These are phyloP conservation scores for Telopea speciosissima DNA, from an alignment of 177 flowering plant species.

Conservation along the genomic window DNA sequence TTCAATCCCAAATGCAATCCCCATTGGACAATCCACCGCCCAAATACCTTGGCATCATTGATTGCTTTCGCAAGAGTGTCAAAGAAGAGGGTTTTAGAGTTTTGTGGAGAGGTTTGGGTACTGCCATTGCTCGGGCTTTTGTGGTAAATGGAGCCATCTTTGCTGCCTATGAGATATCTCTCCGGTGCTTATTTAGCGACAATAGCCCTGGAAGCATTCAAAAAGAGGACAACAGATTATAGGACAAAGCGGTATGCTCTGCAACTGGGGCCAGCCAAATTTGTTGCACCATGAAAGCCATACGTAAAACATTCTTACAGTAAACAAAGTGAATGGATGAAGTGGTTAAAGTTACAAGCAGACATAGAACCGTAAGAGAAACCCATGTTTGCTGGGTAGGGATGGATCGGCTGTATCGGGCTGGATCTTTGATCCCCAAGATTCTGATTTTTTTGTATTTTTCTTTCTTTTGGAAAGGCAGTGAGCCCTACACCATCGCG, in stretches of 20 bases:
- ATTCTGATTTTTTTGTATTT: too few relatives aligned
- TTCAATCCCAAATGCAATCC: conserved; percentile 38
- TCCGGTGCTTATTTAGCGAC: background rate
- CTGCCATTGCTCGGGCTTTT: background rate
- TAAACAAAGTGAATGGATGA: too few relatives aligned
- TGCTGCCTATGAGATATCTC: background rate
- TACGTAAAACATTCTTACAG: too few relatives aligned
- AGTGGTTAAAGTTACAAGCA: too few relatives aligned
- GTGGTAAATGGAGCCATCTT: background rate
- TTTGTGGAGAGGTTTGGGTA: background rate
- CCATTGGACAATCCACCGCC: background rate
- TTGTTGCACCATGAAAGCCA: too few relatives aligned
- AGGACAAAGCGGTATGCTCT: background rate
- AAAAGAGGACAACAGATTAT: background rate
- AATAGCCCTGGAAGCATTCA: background rate
- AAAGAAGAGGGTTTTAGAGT: background rate
- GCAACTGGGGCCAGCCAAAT: conserved; percentile 19
- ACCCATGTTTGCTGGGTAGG: too few relatives aligned
- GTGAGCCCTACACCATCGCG: too few relatives aligned
- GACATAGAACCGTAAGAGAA: too few relatives aligned
- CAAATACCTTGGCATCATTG: background rate
- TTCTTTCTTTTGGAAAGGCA: too few relatives aligned
- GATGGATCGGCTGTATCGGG: too few relatives aligned
- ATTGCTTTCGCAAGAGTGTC: background rate
- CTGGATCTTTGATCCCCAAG: too few relatives aligned